Conservation (phyloP, 148 eudicot genomes). For the Chenopodium berlandieri region DNA sequence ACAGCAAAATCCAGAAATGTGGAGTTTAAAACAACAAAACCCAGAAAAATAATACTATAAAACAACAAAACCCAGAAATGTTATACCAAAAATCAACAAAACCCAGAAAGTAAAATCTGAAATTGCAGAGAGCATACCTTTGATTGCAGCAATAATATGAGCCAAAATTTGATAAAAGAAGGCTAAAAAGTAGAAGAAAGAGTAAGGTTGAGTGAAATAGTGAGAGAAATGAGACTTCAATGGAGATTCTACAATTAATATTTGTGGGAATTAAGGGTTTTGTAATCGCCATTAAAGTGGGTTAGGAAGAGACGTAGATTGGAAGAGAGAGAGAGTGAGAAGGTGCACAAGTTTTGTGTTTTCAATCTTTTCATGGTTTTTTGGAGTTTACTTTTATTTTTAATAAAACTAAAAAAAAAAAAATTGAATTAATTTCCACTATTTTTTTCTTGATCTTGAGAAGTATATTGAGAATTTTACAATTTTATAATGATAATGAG, state of each 20-base stretch:
- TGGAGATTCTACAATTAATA: neutral
- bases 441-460: neutral
- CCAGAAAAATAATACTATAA: neutral
- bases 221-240: neutral
- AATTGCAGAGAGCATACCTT: conserved; percentile 7
- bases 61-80: neutral
- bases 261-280: conserved; percentile 17
- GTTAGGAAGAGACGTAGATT: conserved; percentile 27
- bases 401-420: neutral
- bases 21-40: neutral
- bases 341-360: conserved; percentile 20
- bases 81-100: neutral
- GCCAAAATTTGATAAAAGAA: neutral
- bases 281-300: conserved; percentile 27
- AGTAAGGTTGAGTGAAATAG: neutral
- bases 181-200: neutral
- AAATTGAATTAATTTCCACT: too few relatives aligned
- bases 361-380: conserved; percentile 7
- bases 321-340: conserved; percentile 20
- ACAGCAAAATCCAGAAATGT: neutral
- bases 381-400: neutral
- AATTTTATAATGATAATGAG: neutral
- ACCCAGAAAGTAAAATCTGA: neutral
- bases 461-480: neutral
- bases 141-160: neutral